These are phyloP conservation scores for Ustilago loliicola DNA, from an alignment of 1,284 basidiomycete species.

Conservation along the genomic window DNA sequence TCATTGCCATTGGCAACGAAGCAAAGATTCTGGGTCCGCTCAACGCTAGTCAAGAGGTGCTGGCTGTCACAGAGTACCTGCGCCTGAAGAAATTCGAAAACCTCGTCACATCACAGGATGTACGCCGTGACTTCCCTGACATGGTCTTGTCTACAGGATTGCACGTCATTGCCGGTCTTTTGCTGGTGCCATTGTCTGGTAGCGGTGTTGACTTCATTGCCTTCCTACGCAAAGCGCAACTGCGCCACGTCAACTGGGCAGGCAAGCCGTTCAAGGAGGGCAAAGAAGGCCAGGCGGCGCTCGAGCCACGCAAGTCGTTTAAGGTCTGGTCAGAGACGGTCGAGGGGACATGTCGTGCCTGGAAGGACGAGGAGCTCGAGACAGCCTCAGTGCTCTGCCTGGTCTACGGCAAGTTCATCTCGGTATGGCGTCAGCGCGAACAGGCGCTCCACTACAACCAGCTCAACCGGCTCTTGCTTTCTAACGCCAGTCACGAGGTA, in stretches of 20 bases:
- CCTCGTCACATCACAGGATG: conserved; percentile 74
- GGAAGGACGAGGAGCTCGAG: conserved; percentile 89
- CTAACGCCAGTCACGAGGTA: conserved; percentile 91
- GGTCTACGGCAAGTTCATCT: conserved; percentile 87
- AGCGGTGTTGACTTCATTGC: conserved; percentile 77
- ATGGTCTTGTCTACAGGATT: conserved; percentile 79
- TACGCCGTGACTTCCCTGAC: conserved; percentile 82
- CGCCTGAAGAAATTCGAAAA: conserved; percentile 76
- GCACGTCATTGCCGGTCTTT: conserved; percentile 82
- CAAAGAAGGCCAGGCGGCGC: conserved; percentile 52
- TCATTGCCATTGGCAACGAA: conserved; percentile 83
- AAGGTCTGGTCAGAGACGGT: conserved; percentile 82
- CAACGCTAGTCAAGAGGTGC: conserved; percentile 84
- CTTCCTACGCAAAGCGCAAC: conserved; percentile 83
- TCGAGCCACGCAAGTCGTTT: conserved; percentile 66
- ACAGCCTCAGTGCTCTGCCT: conserved; percentile 86
- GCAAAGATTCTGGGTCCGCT: conserved; percentile 81
- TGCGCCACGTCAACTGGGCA: conserved; percentile 69
- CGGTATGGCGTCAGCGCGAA: conserved; percentile 90
- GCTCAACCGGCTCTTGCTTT: conserved; percentile 82
- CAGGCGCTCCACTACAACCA: conserved; percentile 82
- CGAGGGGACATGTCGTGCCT: conserved; percentile 79
- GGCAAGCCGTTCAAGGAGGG: conserved; percentile 77
- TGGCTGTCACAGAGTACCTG: conserved; percentile 87
- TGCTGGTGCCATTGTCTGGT: conserved; percentile 77